These are phyloP conservation scores for Fraxinus anomala DNA, from an alignment of 257 asterid species.

Conservation along the genomic window DNA sequence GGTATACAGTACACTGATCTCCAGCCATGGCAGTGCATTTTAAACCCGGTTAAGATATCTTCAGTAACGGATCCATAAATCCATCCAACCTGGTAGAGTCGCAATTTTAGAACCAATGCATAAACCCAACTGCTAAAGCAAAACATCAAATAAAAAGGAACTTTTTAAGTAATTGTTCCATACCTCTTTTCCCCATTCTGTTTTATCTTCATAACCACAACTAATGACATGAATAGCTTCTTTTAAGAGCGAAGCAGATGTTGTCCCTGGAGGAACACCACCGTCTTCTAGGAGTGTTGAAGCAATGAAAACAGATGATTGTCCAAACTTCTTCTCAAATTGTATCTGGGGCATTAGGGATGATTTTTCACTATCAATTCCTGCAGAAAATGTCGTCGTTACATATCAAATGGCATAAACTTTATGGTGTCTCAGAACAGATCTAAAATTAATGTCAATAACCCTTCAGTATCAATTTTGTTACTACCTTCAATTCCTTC, in stretches of 20 bases:
- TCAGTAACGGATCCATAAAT: constrained; percentile 45
- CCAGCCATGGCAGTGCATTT: constrained; percentile 48
- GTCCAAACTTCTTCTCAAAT: constrained; percentile 66
- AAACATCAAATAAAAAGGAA: not conserved
- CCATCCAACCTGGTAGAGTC: constrained; percentile 37
- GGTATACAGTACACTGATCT: constrained; percentile 41
- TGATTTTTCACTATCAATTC: constrained; percentile 50
- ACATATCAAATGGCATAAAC: not conserved
- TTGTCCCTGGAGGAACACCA: constrained; percentile 56
- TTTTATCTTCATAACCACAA: constrained; percentile 72
- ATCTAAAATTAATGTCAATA: not conserved
- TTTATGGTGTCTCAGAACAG: not conserved
- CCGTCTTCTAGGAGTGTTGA: constrained; percentile 64
- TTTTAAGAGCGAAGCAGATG: constrained; percentile 63
- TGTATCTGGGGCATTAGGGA: constrained; percentile 61
- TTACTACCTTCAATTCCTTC: constrained; percentile 73
- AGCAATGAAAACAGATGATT: constrained; percentile 62
- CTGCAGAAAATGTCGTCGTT: constrained; percentile 31
- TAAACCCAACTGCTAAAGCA: not conserved
- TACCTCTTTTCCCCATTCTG: constrained; percentile 85
- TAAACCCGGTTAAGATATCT: constrained; percentile 44
- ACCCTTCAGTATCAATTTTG: constrained; percentile 5
- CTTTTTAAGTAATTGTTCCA: not conserved
- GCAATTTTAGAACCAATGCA: constrained; percentile 15
- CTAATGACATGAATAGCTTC: constrained; percentile 70